Conservation (phyloP, 805 yeast genomes). For the Myxozyma sirexii region DNA sequence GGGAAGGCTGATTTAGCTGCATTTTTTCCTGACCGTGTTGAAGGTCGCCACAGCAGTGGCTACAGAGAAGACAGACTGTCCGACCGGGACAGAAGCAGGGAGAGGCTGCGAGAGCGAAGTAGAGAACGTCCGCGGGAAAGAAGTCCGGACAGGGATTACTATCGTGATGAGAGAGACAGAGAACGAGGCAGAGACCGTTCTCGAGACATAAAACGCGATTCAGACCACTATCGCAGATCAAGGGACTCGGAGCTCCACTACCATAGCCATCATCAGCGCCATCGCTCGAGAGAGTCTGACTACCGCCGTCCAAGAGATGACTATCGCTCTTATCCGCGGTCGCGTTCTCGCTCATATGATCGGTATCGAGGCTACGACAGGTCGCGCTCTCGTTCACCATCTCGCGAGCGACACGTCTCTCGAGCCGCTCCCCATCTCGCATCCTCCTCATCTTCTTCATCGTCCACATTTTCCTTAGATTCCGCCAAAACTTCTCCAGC, state of each 20-base stretch:
- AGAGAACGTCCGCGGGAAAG: neutral
- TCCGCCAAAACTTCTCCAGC: conserved; percentile 14
- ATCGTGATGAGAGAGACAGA: neutral
- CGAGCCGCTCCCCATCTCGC: neutral
- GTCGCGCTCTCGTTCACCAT: conserved; percentile 1
- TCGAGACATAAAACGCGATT: conserved; percentile 7
- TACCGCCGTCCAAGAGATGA: neutral
- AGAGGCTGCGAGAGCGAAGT: neutral
- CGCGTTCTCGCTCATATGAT: neutral
- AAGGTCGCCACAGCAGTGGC: conserved; percentile 2
- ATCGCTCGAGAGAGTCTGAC: neutral
- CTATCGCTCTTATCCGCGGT: neutral
- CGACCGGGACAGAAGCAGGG: neutral
- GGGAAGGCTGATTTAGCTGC: conserved; percentile 29
- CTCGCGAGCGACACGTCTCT: neutral
- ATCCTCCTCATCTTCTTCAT: neutral
- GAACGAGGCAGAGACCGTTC: conserved; percentile 1
- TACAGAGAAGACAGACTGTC: neutral
- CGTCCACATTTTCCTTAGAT: conserved; percentile 1
- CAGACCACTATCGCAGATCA: conserved; percentile 1
- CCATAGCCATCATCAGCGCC: conserved; percentile 10
- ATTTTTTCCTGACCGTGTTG: conserved; percentile 32
- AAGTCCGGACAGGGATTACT: neutral
- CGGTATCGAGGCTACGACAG: neutral
- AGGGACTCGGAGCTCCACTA: neutral